Conservation (phyloP, 768 basidiomycete species). For the Auriculariales sp. region DNA sequence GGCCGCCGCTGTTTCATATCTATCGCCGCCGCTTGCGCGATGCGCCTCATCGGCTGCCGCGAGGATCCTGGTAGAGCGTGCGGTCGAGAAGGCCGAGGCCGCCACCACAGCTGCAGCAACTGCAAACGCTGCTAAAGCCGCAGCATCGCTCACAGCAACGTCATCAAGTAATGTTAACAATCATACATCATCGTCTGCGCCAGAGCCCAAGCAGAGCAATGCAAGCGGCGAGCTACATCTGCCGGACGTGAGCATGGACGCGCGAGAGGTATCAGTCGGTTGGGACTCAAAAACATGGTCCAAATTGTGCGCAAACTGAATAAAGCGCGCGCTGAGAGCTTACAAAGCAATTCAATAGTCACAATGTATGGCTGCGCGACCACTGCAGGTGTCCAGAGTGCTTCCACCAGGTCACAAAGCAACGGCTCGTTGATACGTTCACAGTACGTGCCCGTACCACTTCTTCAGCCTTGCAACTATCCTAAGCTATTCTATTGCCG, state of each 20-base stretch:
- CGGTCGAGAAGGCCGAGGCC: neutral
- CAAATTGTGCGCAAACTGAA: constrained; percentile 44
- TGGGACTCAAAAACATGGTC: constrained; percentile 66
- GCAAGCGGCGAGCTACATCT: too few species aligned
- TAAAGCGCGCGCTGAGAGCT: neutral
- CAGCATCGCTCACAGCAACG: too few species aligned
- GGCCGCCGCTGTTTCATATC: too few species aligned
- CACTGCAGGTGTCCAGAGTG: constrained; percentile 83
- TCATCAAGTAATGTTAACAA: too few species aligned
- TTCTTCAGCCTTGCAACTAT: neutral
- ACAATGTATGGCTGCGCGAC: constrained; percentile 83
- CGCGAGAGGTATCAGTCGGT: constrained; percentile 46
- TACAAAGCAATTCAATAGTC: constrained; percentile 31
- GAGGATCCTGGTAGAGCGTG: neutral
- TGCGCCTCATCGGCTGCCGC: neutral
- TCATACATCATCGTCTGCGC: neutral
- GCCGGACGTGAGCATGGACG: constrained; percentile 19
- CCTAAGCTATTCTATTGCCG: neutral
- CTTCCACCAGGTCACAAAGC: constrained; percentile 80
- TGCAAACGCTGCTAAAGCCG: neutral
- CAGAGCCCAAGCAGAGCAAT: neutral
- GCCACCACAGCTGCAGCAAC: neutral
- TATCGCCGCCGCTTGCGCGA: too few species aligned
- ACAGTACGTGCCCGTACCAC: constrained; percentile 31
- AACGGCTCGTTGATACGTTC: constrained; percentile 77